phyloP scores from a whole-genome alignment of 371 early-diverging fungal species.

The Thermomucor indicae-seudaticae region DNA sequence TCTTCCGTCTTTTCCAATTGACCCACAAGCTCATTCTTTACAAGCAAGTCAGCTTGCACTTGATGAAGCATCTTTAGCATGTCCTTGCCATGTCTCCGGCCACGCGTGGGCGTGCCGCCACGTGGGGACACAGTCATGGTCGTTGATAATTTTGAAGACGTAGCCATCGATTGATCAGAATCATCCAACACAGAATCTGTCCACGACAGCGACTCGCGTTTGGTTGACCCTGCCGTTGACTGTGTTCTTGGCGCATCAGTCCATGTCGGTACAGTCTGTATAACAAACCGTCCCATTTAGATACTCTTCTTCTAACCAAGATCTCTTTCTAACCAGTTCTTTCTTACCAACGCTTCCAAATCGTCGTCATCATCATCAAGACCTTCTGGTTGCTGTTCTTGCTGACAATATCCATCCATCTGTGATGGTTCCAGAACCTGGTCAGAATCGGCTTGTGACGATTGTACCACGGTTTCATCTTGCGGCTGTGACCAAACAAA shows the following conservation, averaged over 20 bases:
- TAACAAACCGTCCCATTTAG: too few relatives aligned
- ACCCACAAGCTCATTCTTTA: slow-evolving; percentile 50
- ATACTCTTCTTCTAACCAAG: too few relatives aligned
- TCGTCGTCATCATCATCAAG: slow-evolving; percentile 21
- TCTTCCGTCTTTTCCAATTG: slow-evolving; percentile 53
- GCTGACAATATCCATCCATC: too few relatives aligned
- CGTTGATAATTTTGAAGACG: slow-evolving; percentile 19
- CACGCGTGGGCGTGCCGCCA: background rate
- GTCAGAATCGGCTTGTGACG: slow-evolving; percentile 1
- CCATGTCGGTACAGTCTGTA: slow-evolving; percentile 44
- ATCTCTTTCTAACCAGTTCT: background rate
- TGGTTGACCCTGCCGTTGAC: slow-evolving; percentile 12
- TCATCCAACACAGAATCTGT: slow-evolving; percentile 40
- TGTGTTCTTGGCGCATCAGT: slow-evolving; percentile 24
- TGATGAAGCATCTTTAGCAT: slow-evolving; percentile 53
- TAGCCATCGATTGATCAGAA: slow-evolving; percentile 34
- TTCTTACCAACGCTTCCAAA: slow-evolving; percentile 38
- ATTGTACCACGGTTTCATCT: slow-evolving; percentile 30
- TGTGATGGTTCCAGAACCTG: too few relatives aligned
- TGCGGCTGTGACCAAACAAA: slow-evolving; percentile 40
- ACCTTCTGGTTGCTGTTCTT: slow-evolving; percentile 1
- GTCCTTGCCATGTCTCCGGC: slow-evolving; percentile 24
- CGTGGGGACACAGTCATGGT: slow-evolving; percentile 4
- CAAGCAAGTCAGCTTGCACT: slow-evolving; percentile 63
- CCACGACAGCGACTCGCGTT: slow-evolving; percentile 37